Percentiles rank a stretch among this genome's conserved stretches.
phyloP scores from a whole-genome alignment of 139 green algal species.

The Tetraselmis chui region DNA sequence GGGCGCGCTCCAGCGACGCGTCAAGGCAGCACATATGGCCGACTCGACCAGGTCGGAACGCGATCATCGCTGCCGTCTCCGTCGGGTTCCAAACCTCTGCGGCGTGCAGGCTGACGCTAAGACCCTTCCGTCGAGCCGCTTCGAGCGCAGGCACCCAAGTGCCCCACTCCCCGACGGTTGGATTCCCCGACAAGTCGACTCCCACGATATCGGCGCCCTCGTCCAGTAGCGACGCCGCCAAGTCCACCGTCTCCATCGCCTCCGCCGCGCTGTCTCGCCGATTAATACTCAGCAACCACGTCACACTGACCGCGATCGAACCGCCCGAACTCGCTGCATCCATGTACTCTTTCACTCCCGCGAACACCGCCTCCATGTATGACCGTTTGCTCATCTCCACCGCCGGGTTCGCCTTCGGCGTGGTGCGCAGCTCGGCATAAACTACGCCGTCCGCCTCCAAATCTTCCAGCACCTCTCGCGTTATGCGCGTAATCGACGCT shows the following conservation, averaged over 20 bases:
- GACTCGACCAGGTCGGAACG: constrained; percentile 56
- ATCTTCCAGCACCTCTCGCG: constrained; percentile 51
- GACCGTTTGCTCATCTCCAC: constrained; percentile 60
- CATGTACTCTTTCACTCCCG: constrained; percentile 28
- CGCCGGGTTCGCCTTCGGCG: constrained; percentile 57
- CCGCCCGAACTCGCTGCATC: background rate
- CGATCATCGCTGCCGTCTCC: constrained; percentile 58
- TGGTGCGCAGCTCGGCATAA: constrained; percentile 78
- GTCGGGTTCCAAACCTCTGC: constrained; percentile 49
- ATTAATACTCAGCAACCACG: constrained; percentile 76
- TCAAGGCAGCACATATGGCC: constrained; percentile 76
- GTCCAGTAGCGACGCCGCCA: constrained; percentile 30
- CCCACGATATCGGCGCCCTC: constrained; percentile 40
- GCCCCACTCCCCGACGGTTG: constrained; percentile 43
- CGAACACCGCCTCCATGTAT: constrained; percentile 66
- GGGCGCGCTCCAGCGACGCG: constrained; percentile 31
- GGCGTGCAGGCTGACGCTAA: constrained; percentile 63
- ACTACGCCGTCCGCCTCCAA: constrained; percentile 53
- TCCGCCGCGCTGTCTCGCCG: constrained; percentile 42
- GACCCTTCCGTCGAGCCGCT: constrained; percentile 35
- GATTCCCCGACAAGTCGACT: constrained; percentile 72
- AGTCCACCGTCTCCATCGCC: constrained; percentile 55
- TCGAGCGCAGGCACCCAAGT: constrained; percentile 47
- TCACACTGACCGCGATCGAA: constrained; percentile 35
- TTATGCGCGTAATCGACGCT: constrained; percentile 54